Evolutionary conservation across 1,139 yeast genomes (phyloP), one percentile per base, ranked within the genome.

Genomic region (Nadsonia starkeyi-henricii): DNA sequence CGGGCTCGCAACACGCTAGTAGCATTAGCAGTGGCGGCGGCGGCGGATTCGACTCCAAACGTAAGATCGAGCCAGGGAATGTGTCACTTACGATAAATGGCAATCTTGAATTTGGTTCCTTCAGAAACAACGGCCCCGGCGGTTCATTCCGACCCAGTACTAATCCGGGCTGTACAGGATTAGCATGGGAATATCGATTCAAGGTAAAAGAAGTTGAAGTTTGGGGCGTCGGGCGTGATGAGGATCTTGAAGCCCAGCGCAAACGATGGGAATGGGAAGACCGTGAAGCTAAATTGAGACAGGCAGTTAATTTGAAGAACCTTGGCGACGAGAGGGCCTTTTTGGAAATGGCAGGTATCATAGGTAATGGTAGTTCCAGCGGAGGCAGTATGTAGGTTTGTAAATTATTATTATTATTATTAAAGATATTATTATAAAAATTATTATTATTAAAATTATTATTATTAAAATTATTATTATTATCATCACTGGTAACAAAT

Each of bases 201-300:
- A 64, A 74, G 51, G 76, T 89, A 9, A 77, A 80, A 2, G 89
- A 83, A 55, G 67, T 89, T 20, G 96, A 88, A 62, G 95, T 86
- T 0, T 85, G 94, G 91, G 97, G 97, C 0, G 74, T 86, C 50
- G 96, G 96, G 0, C 77, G 84, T 4, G 77, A 75, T 20, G 77
- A 78, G 53, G 94, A 85, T 54, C 67, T 86, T 47, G 82, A 75
- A 28, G 89, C 81, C 52, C 96, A 89, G 63, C 68, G 73, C 50
- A 77, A 76, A 57, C 77, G 76, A 53, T 83, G 95, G 93, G 89
- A 81, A 58, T 86, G 96, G 96, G 96, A 89, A 60, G 83, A 83
- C 58, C 72, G 78, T 47, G 95, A 85, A 60, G 95, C 95, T 0
- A 75, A 78, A 56, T 80, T 86, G 36, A 70, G 96, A 50, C 85